Base-by-base conservation (phyloP, 257 asterid genomes). In the Buddleja alternifolia region DNA sequence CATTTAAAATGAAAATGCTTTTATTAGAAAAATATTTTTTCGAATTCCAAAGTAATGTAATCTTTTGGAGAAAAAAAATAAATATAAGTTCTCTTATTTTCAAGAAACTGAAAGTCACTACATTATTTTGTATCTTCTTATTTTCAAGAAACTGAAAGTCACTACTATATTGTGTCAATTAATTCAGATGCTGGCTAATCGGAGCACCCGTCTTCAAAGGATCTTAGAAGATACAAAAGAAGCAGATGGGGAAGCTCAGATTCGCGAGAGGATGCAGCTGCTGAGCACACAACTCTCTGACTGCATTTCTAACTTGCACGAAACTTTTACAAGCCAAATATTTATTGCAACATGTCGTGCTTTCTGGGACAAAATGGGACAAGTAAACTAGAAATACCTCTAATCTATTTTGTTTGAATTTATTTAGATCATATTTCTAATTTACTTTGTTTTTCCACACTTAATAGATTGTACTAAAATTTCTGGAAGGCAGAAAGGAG, bases 361-460 rank as follows among this genome's bases (percentile, higher is more conserved):
- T 60, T 93, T 82, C 75, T 93, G 99, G 97, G 99, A 90, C 74
- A 93, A 86, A 82, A 88, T 84, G 96, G 99, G 99, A 74, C 97
- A 93, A 81, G 99, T 93, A 79, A 77, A 47, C 44, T 19, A 5
- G 1, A 29, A 4, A 15, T 17, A 55, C 52, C 36, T 60, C 29
- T 12, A 10, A 6, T 46, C 44, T 42, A 32, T 15, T 44, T 17
- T 45, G 39, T 15, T 66, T 36, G 5, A 8, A 6, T 29, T 29
- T 5, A n/a, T 6, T 41, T 47, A 58, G 6, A 32, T 46, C 45
- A 4, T 17, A 11, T 9, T 39, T 58, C 44, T 75, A 32, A 77
- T 53, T 23, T 60, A 56, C 60, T 41, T 45, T 54, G 46, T 2
- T 29, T 16, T 74, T 60, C 63, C 25, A 3, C 16, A 11, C 69